Conservation (phyloP, 257 asterid species). For the Mitragyna speciosa region DNA sequence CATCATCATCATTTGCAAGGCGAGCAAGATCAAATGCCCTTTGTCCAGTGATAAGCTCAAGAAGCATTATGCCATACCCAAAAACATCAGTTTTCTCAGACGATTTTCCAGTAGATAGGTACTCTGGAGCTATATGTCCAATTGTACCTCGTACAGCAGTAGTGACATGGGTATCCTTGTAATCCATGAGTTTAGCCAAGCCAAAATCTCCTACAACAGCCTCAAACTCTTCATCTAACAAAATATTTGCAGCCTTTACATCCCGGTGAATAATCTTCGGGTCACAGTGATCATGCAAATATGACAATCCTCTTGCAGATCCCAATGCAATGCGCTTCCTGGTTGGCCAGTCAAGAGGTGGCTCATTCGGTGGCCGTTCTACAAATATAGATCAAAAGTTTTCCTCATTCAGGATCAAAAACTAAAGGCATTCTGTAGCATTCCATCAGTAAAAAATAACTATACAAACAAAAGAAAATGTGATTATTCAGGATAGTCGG, state of each 20-base stretch:
- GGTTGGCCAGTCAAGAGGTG: slow-evolving; percentile 57
- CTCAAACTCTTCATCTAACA: slow-evolving; percentile 56
- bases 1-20: slow-evolving; percentile 57
- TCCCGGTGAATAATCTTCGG: slow-evolving; percentile 62
- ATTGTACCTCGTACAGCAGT: slow-evolving; percentile 61
- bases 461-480: background rate
- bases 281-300: slow-evolving; percentile 57
- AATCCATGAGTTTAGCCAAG: slow-evolving; percentile 59
- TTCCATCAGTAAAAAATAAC: background rate
- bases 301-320: slow-evolving; percentile 53
- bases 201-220: slow-evolving; percentile 65
- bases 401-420: background rate
- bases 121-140: slow-evolving; percentile 63
- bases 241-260: slow-evolving; percentile 55
- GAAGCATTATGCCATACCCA: slow-evolving; percentile 59
- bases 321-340: slow-evolving; percentile 53
- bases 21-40: slow-evolving; percentile 61
- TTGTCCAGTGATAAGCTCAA: slow-evolving; percentile 54
- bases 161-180: slow-evolving; percentile 58
- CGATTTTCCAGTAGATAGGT: slow-evolving; percentile 55
- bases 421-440: background rate
- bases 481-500: background rate
- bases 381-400: slow-evolving; percentile 10
- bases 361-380: slow-evolving; percentile 50
- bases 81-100: slow-evolving; percentile 57